Conservation (phyloP, 2,329 filamentous ascomycete genomes). For the Penicillium sp. region DNA sequence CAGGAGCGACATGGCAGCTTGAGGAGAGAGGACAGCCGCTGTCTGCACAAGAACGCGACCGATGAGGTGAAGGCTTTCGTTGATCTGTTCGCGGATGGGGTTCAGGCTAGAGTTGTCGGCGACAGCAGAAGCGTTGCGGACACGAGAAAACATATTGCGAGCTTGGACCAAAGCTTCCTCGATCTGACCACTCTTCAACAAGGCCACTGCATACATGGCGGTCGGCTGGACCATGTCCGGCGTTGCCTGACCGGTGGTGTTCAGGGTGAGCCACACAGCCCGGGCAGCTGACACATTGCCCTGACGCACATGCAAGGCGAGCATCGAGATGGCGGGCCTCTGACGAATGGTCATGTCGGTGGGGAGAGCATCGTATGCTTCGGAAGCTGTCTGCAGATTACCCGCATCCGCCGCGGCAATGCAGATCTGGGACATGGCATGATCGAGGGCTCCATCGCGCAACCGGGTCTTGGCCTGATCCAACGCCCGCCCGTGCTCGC, state of each 20-base stretch:
- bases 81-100: constrained; percentile 64
- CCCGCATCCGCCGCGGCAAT: constrained; percentile 71
- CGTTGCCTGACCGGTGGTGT: constrained; percentile 48
- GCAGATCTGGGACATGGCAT: constrained; percentile 64
- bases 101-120: too few relatives aligned
- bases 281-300: constrained; percentile 70
- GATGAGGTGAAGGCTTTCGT: constrained; percentile 70
- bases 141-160: constrained; percentile 77
- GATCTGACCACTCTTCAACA: constrained; percentile 76
- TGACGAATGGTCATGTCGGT: constrained; percentile 44
- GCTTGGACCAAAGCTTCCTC: constrained; percentile 71
- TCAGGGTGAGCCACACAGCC: constrained; percentile 70
- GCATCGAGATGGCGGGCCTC: constrained; percentile 63
- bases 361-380: constrained; percentile 55
- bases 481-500: constrained; percentile 64
- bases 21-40: constrained; percentile 44
- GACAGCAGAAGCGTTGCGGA: constrained; percentile 54
- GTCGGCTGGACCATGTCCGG: constrained; percentile 71
- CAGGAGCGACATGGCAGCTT: constrained; percentile 51
- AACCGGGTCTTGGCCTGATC: constrained; percentile 55
- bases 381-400: constrained; percentile 58
- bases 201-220: constrained; percentile 78
- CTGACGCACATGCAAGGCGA: constrained; percentile 75
- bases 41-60: constrained; percentile 49
- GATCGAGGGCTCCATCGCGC: constrained; percentile 51